Conservation (phyloP, 1,284 basidiomycete genomes). For the Fomes fomentarius region DNA sequence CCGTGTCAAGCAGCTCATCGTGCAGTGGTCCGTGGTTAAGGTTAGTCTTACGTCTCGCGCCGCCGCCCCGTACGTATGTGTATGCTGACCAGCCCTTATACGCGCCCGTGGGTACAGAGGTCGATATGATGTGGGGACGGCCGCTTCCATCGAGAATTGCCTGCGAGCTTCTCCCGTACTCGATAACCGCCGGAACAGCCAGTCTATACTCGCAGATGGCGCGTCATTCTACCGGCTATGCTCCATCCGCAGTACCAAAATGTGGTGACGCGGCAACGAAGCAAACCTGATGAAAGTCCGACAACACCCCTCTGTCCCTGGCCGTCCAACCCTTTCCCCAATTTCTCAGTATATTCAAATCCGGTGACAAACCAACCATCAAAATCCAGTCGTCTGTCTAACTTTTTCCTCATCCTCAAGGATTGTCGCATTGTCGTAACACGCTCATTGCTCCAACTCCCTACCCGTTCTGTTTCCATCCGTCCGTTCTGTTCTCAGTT, state of each 20-base stretch:
- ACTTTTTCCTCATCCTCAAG: neutral
- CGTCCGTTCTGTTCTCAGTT: too few relatives aligned
- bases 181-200: too few relatives aligned
- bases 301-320: too few relatives aligned
- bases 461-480: too few relatives aligned
- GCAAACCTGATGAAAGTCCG: too few relatives aligned
- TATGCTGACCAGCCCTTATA: neutral
- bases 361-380: too few relatives aligned
- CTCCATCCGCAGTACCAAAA: neutral
- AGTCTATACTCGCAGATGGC: neutral
- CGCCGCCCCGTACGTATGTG: neutral
- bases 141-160: neutral
- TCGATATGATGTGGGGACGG: conserved; percentile 4
- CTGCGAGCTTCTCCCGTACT: neutral
- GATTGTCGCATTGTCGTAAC: neutral
- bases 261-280: neutral
- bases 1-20: conserved; percentile 66
- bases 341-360: too few relatives aligned
- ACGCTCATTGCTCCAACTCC: neutral
- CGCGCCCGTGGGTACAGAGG: conserved; percentile 1
- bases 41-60: conserved; percentile 36
- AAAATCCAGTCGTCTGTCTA: neutral
- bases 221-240: neutral
- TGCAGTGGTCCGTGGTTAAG: conserved; percentile 81
- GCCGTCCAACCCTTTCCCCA: too few relatives aligned